Evolutionary conservation across 2,329 filamentous ascomycete species (phyloP).

Genomic region (Colletotrichum noveboracense): DNA sequence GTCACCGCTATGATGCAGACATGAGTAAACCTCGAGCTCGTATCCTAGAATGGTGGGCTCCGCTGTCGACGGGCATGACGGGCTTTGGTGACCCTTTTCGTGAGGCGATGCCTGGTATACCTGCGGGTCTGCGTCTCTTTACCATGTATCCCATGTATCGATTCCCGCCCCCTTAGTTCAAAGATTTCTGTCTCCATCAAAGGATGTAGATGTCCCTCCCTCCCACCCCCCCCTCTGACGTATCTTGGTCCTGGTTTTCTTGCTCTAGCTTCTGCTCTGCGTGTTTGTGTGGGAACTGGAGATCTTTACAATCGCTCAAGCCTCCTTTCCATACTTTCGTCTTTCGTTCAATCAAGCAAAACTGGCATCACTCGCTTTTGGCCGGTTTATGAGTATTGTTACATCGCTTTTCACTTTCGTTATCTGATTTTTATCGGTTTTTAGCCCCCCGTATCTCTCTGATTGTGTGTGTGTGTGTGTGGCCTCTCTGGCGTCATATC

Average conservation of each 20-base stretch:
- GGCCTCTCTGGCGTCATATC: neutral
- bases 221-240: slow-evolving; percentile 14
- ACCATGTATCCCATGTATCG: slow-evolving; percentile 11
- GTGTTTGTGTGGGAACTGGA: slow-evolving; percentile 17
- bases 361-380: slow-evolving; percentile 20
- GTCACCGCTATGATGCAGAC: slow-evolving; percentile 19
- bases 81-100: slow-evolving; percentile 3
- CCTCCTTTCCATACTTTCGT: slow-evolving; percentile 14
- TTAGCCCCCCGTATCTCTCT: neutral
- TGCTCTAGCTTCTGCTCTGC: slow-evolving; percentile 9
- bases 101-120: slow-evolving; percentile 18
- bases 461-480: neutral
- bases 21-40: slow-evolving; percentile 19
- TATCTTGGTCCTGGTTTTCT: slow-evolving; percentile 16
- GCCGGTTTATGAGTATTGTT: slow-evolving; percentile 8
- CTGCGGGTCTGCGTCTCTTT: slow-evolving; percentile 10
- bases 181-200: slow-evolving; percentile 18
- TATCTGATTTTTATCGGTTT: neutral
- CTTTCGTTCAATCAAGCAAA: slow-evolving; percentile 12
- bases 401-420: neutral
- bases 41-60: slow-evolving; percentile 22
- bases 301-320: slow-evolving; percentile 18
- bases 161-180: slow-evolving; percentile 12
- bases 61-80: slow-evolving; percentile 19
- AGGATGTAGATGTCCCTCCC: slow-evolving; percentile 1